These are phyloP conservation scores for Kappamyces sp. DNA, from an alignment of 192 early-diverging fungal genomes.

Conservation along the genomic window DNA sequence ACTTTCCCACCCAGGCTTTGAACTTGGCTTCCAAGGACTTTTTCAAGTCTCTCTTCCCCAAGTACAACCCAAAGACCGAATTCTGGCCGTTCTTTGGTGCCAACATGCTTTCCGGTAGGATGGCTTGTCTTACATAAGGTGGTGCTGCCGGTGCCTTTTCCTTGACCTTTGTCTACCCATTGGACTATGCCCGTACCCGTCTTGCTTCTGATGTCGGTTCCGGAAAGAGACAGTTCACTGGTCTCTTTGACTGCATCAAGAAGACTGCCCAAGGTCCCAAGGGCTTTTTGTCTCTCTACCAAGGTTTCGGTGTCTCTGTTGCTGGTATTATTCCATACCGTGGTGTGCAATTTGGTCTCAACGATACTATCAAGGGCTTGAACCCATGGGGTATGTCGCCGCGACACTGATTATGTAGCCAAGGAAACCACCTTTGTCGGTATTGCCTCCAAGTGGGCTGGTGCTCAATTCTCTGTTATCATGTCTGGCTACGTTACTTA, in stretches of 20 bases:
- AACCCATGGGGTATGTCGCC: constrained; percentile 38
- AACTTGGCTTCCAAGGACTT: constrained; percentile 97
- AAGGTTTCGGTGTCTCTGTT: constrained; percentile 85
- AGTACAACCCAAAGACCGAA: constrained; percentile 46
- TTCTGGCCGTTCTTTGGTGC: constrained; percentile 83
- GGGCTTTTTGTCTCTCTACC: constrained; percentile 63
- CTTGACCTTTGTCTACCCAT: constrained; percentile 84
- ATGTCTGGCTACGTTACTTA: constrained; percentile 50
- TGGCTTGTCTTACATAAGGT: too few relatives aligned
- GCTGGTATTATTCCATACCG: constrained; percentile 89
- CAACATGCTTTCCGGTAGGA: constrained; percentile 90
- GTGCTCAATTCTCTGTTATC: constrained; percentile 21
- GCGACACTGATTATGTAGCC: too few relatives aligned
- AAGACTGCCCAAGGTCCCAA: constrained; percentile 54
- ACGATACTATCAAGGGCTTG: constrained; percentile 57
- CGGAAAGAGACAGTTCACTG: constrained; percentile 85
- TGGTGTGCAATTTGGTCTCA: constrained; percentile 74
- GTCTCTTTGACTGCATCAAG: constrained; percentile 71
- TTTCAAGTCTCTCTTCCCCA: constrained; percentile 88
- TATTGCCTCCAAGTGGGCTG: not conserved
- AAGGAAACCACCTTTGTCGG: too few relatives aligned
- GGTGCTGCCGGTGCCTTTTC: constrained; percentile 89
- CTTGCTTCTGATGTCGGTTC: constrained; percentile 60
- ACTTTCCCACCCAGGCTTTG: constrained; percentile 96
- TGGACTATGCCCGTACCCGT: constrained; percentile 98